Evolutionary conservation across 768 basidiomycete species (phyloP), one percentile per base, ranked within the genome.

Genomic region (Neoboletus subvelutipes): DNA sequence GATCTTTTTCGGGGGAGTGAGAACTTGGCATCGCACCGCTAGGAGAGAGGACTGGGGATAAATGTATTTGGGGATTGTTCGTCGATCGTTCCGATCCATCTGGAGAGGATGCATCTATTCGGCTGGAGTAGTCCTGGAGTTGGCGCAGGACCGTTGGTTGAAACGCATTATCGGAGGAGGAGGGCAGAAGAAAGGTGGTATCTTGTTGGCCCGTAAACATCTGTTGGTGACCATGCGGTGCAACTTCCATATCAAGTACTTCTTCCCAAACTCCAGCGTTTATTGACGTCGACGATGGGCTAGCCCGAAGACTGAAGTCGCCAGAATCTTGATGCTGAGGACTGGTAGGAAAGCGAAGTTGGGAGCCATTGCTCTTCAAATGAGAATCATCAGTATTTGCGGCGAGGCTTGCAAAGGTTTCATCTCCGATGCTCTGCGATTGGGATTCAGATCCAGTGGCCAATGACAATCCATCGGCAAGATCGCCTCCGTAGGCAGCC

Each of bases 401-500:
- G 29, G 41, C 20, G 41, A 55, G 39, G 47, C 45, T 52, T 58
- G 55, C 40, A 48, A 61, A 28, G 53, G 50, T 56, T 59, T 52
- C 41, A 57, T 51, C 79, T 62, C 57, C 63, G 45, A 63, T 64
- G 45, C 55, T 68, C 51, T 67, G 65, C 53, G 74, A 66, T 45
- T 77, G 75, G 8, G 76, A 76, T 31, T 71, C 73, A 7, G 76
- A 76, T 31, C 71, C 73, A 7, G 71, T 68, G 26, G 67, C 67
- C 34, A 74, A 56, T 4, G 80, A 76, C 31, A 82, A 56, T 33
- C 76, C 80, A 15, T 75, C 74, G 13, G 76, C 76, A 26, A 83
- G 70, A 50, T 80, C 81, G 40, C 78, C 77, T 13, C 78, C 82
- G 46, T 73, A 81, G 15, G 77, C 76, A 48, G 78, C 78, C 48